Base-by-base conservation (phyloP, 164 flowering plant species). In the Magnolia officinalis region DNA sequence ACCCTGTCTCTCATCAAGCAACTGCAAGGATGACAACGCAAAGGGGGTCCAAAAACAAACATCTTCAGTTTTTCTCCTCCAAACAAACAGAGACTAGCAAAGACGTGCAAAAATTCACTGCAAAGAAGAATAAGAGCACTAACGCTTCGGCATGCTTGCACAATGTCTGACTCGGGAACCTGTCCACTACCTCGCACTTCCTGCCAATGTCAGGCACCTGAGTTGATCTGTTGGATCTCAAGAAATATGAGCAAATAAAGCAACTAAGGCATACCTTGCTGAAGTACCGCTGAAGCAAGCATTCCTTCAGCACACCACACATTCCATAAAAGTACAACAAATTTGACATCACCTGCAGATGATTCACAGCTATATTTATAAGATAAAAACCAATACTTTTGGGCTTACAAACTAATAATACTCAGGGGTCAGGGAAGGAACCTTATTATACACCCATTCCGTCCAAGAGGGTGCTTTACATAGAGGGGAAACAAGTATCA, bases 241-340 rank as follows among this genome's bases (percentile, higher is more conserved):
- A 10, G 9, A 55, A 55, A 31, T 19, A 67, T 4, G 29, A 65
- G 20, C 45, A 31, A 2, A 31, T 3, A 55, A 55, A 55, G 18
- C 50, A 67, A 37, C 75, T 31, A 64, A 55, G 18, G 19, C 52
- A 49, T 83, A 96, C 97, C 97, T 90, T 90, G 85, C 98, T 90
- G 84, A 93, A 95, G 74, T 93, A 95, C 23, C 98, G 87, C 69
- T 88, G 88, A 63, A 93, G 91, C 82, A 95, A 79, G 69, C 81
- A 78, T 74, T 93, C 97, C 79, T 95, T 92, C 79, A 91, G 74
- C 82, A 95, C 73, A 23, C 90, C 87, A 85, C 95, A 93, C 89
- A 90, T 95, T 67, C 97, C 98, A 83, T 91, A 95, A 79, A 75
- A 95, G 78, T 93, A 93, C 2, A 95, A 86, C 75, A 93, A 85